Evolutionary conservation across 2,329 filamentous ascomycete genomes (phyloP).

Genomic region (Diplodia scrobiculata): DNA sequence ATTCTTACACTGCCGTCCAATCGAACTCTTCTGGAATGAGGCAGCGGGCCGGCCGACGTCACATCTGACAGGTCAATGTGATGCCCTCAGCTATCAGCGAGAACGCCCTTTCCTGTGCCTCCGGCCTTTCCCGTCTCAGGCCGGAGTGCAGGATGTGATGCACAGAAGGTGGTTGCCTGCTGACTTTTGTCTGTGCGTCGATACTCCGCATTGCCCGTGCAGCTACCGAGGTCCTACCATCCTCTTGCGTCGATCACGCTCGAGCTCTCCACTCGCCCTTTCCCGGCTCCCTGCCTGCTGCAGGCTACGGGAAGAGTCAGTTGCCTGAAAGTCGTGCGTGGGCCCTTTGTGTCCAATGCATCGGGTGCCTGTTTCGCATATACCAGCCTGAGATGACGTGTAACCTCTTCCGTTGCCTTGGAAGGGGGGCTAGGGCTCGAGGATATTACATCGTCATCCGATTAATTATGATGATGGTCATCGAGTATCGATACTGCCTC

Average conservation of each 20-base stretch:
- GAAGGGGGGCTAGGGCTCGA: not conserved
- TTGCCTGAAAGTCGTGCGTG: conserved; percentile 14
- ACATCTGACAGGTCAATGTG: conserved; percentile 10
- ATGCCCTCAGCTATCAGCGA: not conserved
- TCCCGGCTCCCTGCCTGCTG: not conserved
- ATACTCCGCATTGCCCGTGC: not conserved
- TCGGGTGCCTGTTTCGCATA: conserved; percentile 14
- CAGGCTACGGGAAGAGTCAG: not conserved
- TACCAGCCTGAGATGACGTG: not conserved
- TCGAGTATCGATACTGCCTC: not conserved
- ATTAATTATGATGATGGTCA: conserved; percentile 6
- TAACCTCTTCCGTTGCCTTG: not conserved
- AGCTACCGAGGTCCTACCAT: conserved; percentile 1
- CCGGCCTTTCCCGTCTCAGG: not conserved
- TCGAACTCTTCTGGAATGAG: conserved; percentile 11
- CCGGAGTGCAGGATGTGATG: conserved; percentile 6
- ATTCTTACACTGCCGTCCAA: not conserved
- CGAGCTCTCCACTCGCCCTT: conserved; percentile 9
- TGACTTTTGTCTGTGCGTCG: not conserved
- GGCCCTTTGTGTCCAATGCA: not conserved
- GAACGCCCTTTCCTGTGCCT: not conserved
- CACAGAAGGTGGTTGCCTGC: conserved; percentile 13
- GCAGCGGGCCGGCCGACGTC: not conserved
- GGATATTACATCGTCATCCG: not conserved
- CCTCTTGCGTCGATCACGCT: not conserved